Base-by-base conservation (phyloP, 345 rosid genomes). In the Eucalyptus caleyi region DNA sequence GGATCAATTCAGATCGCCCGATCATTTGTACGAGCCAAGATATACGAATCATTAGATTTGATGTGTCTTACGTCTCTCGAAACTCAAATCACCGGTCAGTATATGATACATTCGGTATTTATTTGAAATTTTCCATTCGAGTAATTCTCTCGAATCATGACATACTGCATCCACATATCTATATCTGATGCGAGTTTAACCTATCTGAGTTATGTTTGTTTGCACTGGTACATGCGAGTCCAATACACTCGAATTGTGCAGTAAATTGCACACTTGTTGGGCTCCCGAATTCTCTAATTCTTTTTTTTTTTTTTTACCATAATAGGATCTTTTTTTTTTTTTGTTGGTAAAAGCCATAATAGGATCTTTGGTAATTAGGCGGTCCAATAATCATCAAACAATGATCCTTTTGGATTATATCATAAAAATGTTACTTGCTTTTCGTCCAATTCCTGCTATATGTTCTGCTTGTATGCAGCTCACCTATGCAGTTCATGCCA, bases 161-260 rank as follows among this genome's bases (percentile, higher is more conserved):
- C 44, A 69, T 18, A 40, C 1, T 69, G 44, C 14, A 16, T 6
- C 26, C 1, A 21, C 44, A 11, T 69, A 69, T 34, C 8, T 72
- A 37, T 3, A 37, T 72, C 15, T 13, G 8, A 72, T 40, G 44
- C 2, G 26, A 37, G 82, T 47, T 47, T 47, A 47, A 47, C 49
- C 49, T 11, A 11, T 47, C 2, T 1, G 4, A 47, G 0, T 47
- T 0, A 47, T 37, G 27, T 72, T 72, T 37, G 1, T 7, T 34
- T 32, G 15, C 27, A 11, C 5, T 1, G 16, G 45, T 72, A 5
- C 27, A 44, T 69, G 24, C 3, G 81, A 69, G 23, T 34, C 9
- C 24, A 34, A 34, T 69, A 27, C 32, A 26, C 67, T 60, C 1
- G 6, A 12, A 27, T 1, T 11, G 16, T n/a, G n/a, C n/a, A n/a